Conservation (phyloP, 2,329 filamentous ascomycete species). For the Diaporthe sp. region DNA sequence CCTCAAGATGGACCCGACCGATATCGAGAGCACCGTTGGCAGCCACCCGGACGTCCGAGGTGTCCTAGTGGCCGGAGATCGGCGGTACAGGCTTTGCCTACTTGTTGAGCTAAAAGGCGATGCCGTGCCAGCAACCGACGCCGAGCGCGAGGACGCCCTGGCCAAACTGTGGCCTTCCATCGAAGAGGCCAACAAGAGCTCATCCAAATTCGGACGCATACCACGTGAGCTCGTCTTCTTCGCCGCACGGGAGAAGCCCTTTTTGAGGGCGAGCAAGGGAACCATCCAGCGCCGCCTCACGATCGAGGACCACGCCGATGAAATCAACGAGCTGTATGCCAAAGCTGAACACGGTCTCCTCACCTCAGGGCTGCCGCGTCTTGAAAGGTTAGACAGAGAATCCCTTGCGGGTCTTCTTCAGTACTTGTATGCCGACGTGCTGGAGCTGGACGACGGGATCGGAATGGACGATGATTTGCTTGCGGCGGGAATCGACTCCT, state of each 20-base stretch:
- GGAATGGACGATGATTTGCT: background rate
- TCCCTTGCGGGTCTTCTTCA: background rate
- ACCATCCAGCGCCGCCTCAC: slow-evolving; percentile 32
- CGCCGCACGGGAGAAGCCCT: slow-evolving; percentile 29
- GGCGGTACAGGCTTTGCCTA: slow-evolving; percentile 26
- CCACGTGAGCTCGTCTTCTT: slow-evolving; percentile 31
- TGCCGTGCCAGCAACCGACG: background rate
- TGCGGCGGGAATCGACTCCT: slow-evolving; percentile 12
- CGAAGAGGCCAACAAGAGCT: slow-evolving; percentile 27
- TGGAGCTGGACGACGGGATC: background rate
- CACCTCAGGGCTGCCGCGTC: background rate
- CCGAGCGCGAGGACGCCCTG: background rate
- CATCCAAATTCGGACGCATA: slow-evolving; percentile 26
- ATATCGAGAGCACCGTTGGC: slow-evolving; percentile 43
- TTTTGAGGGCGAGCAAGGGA: slow-evolving; percentile 34
- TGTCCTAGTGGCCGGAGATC: slow-evolving; percentile 27
- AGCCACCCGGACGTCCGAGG: slow-evolving; percentile 21
- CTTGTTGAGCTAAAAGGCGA: slow-evolving; percentile 22
- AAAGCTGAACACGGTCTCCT: slow-evolving; percentile 9
- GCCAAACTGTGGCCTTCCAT: slow-evolving; percentile 17
- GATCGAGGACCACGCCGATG: slow-evolving; percentile 21
- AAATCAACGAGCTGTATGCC: slow-evolving; percentile 33
- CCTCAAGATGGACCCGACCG: slow-evolving; percentile 50
- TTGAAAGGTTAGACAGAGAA: background rate
- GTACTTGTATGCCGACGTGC: slow-evolving; percentile 3